Evolutionary conservation across 345 rosid species (phyloP), one percentile per base, ranked within the genome.

Genomic region (Gossypium mustelinum): DNA sequence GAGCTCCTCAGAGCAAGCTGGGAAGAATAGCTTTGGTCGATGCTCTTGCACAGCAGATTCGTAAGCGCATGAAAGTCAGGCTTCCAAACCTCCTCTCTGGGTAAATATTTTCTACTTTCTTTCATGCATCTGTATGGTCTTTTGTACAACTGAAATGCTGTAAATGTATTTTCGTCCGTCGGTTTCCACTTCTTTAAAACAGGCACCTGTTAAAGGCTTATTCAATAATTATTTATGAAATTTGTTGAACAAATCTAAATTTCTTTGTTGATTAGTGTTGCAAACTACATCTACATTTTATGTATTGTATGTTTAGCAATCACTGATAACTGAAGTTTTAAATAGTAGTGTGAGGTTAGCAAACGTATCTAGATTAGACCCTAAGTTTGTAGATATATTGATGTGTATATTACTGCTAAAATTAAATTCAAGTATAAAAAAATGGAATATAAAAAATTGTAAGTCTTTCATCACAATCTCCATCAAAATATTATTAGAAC

Each of bases 11-110:
- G 58, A 84, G 78, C 85, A 87, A 89, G 82, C 87, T 91, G 2
- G 96, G 96, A n/a, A 89, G 96, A 84, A 61, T 89, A 82, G 89
- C 96, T 73, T 80, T 91, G 83, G 92, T 91, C 68, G 96, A 91
- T 76, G 84, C 90, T 10, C 83, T 91, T 69, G 90, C 96, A 17
- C 78, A 74, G 59, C 96, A 91, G 84, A 91, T 91, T 74, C 96
- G 96, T 72, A 89, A 79, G 57, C 92, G 93, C 45, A 86, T 91
- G 96, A 91, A 89, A 78, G 68, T 91, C 29, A 76, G 96, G 83
- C 85, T 91, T 81, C 96, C 93, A 20, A 91, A 82, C 74, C 85
- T 91, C 47, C 89, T 91, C 9, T 85, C 92, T 52, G 95, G 95
- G 95, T 90, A 86, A 68, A 47, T 62, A 18, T 47, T 75, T 43